A percentile compares a stretch with the other conserved stretches of the same genome.
Conservation (phyloP, 305 asterid species). For the Solanum hybrid region DNA sequence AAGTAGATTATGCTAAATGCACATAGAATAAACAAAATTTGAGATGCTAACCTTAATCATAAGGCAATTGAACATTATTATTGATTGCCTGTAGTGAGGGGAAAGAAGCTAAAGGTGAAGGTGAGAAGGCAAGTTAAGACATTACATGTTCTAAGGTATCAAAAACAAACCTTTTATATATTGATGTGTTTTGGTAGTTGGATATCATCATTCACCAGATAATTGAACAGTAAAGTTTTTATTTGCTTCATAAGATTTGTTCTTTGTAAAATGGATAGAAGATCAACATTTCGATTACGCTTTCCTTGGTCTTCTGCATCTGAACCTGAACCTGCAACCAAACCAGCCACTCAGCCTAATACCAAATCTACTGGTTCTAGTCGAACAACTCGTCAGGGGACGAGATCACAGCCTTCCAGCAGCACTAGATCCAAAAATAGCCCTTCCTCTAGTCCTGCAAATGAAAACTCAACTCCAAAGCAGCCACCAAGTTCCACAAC, state of each 20-base stretch:
- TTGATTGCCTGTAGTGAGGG: constrained; percentile 19
- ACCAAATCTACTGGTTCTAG: background rate
- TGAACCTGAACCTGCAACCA: constrained; percentile 18
- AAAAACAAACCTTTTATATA: constrained; percentile 5
- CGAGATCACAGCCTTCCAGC: constrained; percentile 6
- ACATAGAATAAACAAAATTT: background rate
- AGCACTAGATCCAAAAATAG: background rate
- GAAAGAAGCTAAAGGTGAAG: constrained; percentile 15
- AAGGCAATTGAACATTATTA: constrained; percentile 1
- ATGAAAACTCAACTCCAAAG: background rate
- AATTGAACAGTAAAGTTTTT: background rate
- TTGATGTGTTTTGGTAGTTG: background rate
- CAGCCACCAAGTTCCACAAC: background rate
- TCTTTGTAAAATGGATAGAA: constrained; percentile 15
- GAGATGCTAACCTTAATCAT: constrained; percentile 16
- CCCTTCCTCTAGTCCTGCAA: background rate
- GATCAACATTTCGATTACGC: constrained; percentile 24
- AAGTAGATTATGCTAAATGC: background rate
- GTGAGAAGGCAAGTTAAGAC: background rate
- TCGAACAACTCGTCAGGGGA: constrained; percentile 8
- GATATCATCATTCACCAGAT: background rate
- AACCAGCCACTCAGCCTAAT: background rate
- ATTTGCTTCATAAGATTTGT: background rate
- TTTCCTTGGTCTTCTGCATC: constrained; percentile 13
- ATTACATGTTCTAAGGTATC: constrained; percentile 13